Conservation (phyloP, 1,284 basidiomycete genomes). For the Puccinia coronata region DNA sequence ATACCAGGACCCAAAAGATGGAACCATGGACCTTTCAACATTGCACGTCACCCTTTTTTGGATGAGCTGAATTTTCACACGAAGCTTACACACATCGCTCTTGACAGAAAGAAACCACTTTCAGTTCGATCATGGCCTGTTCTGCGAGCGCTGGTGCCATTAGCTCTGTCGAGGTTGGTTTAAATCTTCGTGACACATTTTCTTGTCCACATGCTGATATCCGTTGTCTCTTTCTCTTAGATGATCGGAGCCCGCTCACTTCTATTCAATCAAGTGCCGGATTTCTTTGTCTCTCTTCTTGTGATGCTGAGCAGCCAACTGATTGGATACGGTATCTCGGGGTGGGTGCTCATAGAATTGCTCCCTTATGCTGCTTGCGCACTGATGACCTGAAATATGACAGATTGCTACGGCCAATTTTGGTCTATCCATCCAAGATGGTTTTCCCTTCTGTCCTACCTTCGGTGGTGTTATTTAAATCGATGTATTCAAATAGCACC, state of each 20-base stretch:
- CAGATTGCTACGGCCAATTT: conserved; percentile 41
- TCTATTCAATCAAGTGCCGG: conserved; percentile 36
- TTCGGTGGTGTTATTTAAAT: conserved; percentile 37
- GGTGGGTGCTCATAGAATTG: not conserved
- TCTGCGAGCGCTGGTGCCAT: conserved; percentile 32
- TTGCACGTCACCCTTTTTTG: conserved; percentile 8
- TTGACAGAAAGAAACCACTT: conserved; percentile 45
- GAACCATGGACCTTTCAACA: conserved; percentile 43
- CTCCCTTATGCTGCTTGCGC: not conserved
- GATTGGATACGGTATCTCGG: conserved; percentile 31
- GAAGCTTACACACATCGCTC: not conserved
- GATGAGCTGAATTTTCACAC: not conserved
- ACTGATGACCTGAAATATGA: not conserved
- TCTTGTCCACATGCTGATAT: not conserved
- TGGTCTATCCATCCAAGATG: conserved; percentile 39
- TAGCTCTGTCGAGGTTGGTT: conserved; percentile 28
- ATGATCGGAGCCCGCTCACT: conserved; percentile 43
- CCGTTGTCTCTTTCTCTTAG: not conserved
- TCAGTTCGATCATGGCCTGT: conserved; percentile 42
- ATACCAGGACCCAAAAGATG: conserved; percentile 40
- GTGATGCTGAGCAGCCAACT: conserved; percentile 46
- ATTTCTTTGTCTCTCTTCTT: conserved; percentile 15
- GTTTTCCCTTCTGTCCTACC: conserved; percentile 42
- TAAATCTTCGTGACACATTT: not conserved
- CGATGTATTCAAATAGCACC: conserved; percentile 19